Evolutionary conservation across 495 filamentous ascomycete species (phyloP).

Genomic region (Aspergillus cavernicola): DNA sequence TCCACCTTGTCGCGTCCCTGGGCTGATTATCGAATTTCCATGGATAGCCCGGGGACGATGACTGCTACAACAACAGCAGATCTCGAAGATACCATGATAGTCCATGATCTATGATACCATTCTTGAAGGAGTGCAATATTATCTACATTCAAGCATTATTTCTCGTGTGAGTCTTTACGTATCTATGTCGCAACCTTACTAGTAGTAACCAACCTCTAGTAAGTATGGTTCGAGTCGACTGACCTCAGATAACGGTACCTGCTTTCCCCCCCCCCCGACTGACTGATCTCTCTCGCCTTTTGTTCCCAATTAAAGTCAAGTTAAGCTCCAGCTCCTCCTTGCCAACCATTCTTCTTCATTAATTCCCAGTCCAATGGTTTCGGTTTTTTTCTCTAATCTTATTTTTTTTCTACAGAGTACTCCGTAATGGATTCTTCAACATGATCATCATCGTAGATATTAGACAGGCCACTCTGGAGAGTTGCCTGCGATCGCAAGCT

Average conservation of each 20-base stretch:
- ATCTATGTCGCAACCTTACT: neutral
- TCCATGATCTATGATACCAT: neutral
- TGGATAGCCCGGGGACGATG: constrained; percentile 17
- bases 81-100: no score
- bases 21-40: constrained; percentile 5
- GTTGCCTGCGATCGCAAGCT: no score
- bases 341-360: neutral
- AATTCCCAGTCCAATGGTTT: neutral
- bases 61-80: no score
- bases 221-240: constrained; percentile 1
- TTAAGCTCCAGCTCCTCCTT: neutral
- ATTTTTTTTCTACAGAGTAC: constrained; percentile 2
- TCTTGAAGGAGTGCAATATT: no score
- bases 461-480: no score
- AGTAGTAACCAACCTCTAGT: constrained; percentile 13
- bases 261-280: constrained; percentile 18
- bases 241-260: constrained; percentile 20
- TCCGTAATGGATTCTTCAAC: no score
- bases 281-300: neutral
- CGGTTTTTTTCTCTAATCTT: constrained; percentile 1
- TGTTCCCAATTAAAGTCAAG: constrained; percentile 2
- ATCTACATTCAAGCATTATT: no score
- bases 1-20: constrained; percentile 19
- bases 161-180: no score
- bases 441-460: no score